Evolutionary conservation across 352 stramenopile species (phyloP).

Genomic region (Phytopythium aichiense): DNA sequence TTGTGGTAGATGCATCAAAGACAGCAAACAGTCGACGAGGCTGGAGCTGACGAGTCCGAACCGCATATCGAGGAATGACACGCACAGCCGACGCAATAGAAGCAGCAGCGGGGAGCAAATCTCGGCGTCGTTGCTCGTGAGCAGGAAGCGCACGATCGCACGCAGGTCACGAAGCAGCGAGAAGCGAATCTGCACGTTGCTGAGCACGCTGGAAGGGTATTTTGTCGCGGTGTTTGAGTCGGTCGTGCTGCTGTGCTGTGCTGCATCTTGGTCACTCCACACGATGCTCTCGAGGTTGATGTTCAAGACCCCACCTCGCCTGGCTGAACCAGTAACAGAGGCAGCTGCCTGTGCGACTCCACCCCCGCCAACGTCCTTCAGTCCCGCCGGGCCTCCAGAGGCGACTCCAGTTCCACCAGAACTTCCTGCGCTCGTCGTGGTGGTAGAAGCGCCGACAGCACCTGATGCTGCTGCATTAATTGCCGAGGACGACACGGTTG

Average conservation of each 20-base stretch:
- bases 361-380: neutral
- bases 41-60: conserved; percentile 77
- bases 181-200: conserved; percentile 64
- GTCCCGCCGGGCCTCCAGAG: conserved; percentile 3
- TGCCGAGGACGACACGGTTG: conserved; percentile 8
- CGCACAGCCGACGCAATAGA: conserved; percentile 49
- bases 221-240: neutral
- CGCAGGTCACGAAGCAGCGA: conserved; percentile 65
- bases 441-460: neutral
- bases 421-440: neutral
- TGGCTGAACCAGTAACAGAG: conserved; percentile 9
- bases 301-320: conserved; percentile 64
- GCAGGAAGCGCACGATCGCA: conserved; percentile 54
- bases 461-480: conserved; percentile 4
- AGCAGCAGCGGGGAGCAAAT: conserved; percentile 52
- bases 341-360: neutral
- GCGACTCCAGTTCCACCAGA: conserved; percentile 9
- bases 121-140: conserved; percentile 46
- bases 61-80: conserved; percentile 70
- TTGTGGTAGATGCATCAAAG: conserved; percentile 32
- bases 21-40: conserved; percentile 65
- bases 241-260: neutral
- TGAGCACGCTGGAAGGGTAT: conserved; percentile 25
- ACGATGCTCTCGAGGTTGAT: conserved; percentile 80
- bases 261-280: conserved; percentile 61